Evolutionary conservation across 2,329 filamentous ascomycete species (phyloP).

Genomic region (Fusarium albosuccineum): DNA sequence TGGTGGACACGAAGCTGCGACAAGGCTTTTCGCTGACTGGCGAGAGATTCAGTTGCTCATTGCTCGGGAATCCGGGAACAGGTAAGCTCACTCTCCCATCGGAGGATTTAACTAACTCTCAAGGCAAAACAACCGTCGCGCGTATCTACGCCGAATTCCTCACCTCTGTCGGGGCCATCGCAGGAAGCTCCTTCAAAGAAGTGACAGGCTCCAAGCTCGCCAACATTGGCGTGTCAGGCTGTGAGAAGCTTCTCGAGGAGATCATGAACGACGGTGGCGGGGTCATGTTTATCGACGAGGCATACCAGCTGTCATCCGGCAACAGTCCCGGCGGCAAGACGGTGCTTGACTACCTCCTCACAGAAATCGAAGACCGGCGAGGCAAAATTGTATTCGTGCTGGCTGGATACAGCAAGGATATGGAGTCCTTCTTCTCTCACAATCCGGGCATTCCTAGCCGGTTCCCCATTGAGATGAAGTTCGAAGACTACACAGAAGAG

Average conservation of each 20-base stretch:
- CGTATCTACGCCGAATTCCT: constrained; percentile 77
- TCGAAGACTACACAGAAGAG: constrained; percentile 75
- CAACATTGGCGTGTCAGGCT: constrained; percentile 69
- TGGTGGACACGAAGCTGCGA: constrained; percentile 69
- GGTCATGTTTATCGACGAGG: constrained; percentile 82
- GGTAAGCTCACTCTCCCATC: constrained; percentile 58
- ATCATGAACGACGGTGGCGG: constrained; percentile 73
- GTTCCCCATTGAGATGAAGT: constrained; percentile 74
- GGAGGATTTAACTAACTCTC: constrained; percentile 13
- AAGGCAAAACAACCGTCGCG: constrained; percentile 79
- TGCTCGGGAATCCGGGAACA: constrained; percentile 82
- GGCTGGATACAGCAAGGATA: constrained; percentile 79
- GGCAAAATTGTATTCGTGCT: constrained; percentile 80
- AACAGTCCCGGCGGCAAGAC: constrained; percentile 68
- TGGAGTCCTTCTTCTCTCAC: constrained; percentile 82
- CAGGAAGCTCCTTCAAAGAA: constrained; percentile 72
- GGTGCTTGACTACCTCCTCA: constrained; percentile 78
- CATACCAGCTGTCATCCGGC: constrained; percentile 77
- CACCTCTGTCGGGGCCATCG: constrained; percentile 70
- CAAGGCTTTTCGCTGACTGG: constrained; percentile 67
- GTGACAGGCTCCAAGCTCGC: constrained; percentile 77
- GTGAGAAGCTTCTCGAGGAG: constrained; percentile 61
- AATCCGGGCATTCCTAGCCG: constrained; percentile 79
- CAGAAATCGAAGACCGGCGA: constrained; percentile 78
- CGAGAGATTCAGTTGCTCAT: constrained; percentile 72